Percentiles rank a stretch among this genome's conserved stretches.
These are phyloP conservation scores for Ensete glaucum DNA, from an alignment of 176 grass and related monocot genomes.

Conservation along the genomic window DNA sequence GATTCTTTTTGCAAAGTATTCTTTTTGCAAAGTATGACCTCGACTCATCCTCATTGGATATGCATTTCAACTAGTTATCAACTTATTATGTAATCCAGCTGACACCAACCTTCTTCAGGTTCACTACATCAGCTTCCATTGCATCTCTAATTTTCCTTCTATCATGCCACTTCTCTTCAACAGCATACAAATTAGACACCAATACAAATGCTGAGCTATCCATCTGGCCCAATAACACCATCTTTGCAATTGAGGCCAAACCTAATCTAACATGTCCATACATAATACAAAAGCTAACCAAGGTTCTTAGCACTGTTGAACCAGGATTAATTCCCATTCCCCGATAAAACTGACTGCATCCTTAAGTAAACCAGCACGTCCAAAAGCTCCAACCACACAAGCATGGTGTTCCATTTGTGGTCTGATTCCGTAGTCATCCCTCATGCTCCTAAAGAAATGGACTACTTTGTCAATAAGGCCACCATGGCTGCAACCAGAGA, in stretches of 20 bases:
- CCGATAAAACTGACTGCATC: slow-evolving; percentile 6
- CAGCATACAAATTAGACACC: slow-evolving; percentile 9
- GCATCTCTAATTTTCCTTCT: slow-evolving; percentile 12
- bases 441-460: background rate
- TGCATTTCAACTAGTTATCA: background rate
- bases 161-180: slow-evolving; percentile 9
- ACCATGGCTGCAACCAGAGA: slow-evolving; percentile 12
- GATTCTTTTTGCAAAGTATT: too few relatives aligned
- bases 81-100: slow-evolving; percentile 7
- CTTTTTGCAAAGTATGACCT: too few relatives aligned
- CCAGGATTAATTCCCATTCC: slow-evolving; percentile 5
- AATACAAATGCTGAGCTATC: slow-evolving; percentile 17
- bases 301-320: slow-evolving; percentile 7
- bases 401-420: slow-evolving; percentile 10
- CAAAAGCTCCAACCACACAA: slow-evolving; percentile 14
- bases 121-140: background rate
- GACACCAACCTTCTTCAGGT: background rate
- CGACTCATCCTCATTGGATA: too few relatives aligned
- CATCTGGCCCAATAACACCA: slow-evolving; percentile 4
- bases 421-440: background rate
- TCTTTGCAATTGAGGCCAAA: slow-evolving; percentile 11
- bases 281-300: slow-evolving; percentile 13
- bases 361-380: slow-evolving; percentile 9
- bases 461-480: slow-evolving; percentile 7
- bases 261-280: slow-evolving; percentile 12